phyloP scores from a whole-genome alignment of 495 filamentous ascomycete species.

The Apiosordaria backusii region DNA sequence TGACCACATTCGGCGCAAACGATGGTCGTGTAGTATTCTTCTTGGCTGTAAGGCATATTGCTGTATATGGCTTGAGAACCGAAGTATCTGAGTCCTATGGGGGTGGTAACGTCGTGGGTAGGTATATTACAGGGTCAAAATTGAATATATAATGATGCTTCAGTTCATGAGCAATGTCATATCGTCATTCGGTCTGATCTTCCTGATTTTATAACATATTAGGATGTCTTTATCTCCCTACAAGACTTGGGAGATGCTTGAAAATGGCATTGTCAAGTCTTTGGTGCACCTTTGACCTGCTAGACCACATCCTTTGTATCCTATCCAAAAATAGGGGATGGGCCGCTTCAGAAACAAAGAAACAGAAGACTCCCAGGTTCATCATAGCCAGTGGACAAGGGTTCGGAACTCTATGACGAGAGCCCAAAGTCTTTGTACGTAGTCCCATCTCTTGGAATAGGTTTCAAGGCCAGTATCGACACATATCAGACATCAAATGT shows the following conservation, averaged over 20 bases:
- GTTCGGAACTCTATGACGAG: no score
- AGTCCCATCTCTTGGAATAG: neutral
- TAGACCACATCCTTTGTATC: neutral
- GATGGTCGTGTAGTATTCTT: constrained; percentile 1
- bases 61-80: neutral
- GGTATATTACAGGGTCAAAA: neutral
- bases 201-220: neutral
- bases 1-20: neutral
- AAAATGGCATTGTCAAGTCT: neutral
- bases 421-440: neutral
- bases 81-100: neutral
- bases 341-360: neutral
- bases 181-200: neutral
- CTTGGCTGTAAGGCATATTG: neutral
- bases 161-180: neutral
- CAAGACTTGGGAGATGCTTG: neutral
- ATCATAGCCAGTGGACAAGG: no score
- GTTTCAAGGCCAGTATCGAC: neutral
- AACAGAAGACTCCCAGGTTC: neutral
- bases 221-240: neutral
- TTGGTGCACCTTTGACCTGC: neutral
- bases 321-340: neutral
- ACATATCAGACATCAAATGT: neutral
- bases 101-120: neutral
- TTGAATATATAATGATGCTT: neutral